These are phyloP conservation scores for Penicillium sp. DNA, from an alignment of 2,329 filamentous ascomycete species.

Conservation along the genomic window DNA sequence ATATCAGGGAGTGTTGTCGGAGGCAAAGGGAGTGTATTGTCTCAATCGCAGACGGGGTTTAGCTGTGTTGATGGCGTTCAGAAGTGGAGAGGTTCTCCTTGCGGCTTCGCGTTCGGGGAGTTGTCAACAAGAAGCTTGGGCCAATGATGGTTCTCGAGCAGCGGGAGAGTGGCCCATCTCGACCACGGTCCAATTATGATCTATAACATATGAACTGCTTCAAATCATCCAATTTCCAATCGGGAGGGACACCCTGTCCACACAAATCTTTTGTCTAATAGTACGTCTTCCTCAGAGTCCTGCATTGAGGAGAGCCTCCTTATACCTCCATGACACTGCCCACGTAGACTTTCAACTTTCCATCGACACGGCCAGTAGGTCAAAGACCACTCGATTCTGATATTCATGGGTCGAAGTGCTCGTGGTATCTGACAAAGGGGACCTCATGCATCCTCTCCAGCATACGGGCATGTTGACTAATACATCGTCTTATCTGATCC, in stretches of 20 bases:
- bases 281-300: too few relatives aligned
- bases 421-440: neutral
- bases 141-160: slow-evolving; percentile 26
- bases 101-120: slow-evolving; percentile 30
- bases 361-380: too few relatives aligned
- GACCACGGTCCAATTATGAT: neutral
- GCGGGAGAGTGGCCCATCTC: neutral
- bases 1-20: slow-evolving; percentile 8
- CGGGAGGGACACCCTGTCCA: too few relatives aligned
- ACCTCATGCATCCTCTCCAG: neutral
- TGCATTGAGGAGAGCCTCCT: too few relatives aligned
- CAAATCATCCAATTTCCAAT: too few relatives aligned
- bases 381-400: too few relatives aligned
- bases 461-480: neutral
- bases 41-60: slow-evolving; percentile 16
- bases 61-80: slow-evolving; percentile 14
- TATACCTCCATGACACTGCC: too few relatives aligned
- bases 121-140: slow-evolving; percentile 44
- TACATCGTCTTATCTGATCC: neutral
- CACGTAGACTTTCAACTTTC: too few relatives aligned
- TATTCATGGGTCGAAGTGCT: neutral
- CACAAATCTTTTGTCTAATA: too few relatives aligned
- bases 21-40: slow-evolving; percentile 14
- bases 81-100: slow-evolving; percentile 17
- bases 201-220: neutral